Evolutionary conservation across 176 grass and related monocot genomes (phyloP), one percentile per base, ranked within the genome.

Genomic region (Lolium perenne): DNA sequence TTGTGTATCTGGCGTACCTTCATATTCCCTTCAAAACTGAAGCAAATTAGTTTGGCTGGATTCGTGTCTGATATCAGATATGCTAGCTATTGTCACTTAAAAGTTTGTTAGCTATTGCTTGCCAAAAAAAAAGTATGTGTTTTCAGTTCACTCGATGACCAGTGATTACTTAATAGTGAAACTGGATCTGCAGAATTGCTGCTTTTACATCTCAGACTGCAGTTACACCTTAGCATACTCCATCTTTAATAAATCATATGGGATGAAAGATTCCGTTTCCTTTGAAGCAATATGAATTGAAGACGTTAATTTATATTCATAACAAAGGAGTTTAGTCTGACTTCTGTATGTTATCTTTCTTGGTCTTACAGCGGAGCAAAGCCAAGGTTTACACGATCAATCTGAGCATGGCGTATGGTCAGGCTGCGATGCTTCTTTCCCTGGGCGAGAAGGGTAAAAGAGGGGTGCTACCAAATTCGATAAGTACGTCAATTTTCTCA

Each of bases 311-410:
- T 5, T 17, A 17, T 16, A 53, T 83, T 7, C 10, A n/a, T 54
- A 81, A 72, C 17, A 62, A 9, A 53, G 62, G 68, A 72, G 29
- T 21, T 26, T 29, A 53, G 20, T 55, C 78, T 79, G 87, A 63
- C 12, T 56, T 85, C 17, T 64, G 0, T 32, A 41, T 81, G 10
- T 0, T 75, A 46, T 62, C 57, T 74, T 72, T 84, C 3, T 87
- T 89, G 20, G 26, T 82, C 16, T 38, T 50, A 29, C 67, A 98
- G 97, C 62, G 90, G 69, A 89, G 88, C 77, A 95, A 91, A 94
- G 88, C 97, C 23, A 91, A 95, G 57, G 94, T 98, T 10, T 94
- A 98, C 78, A 98, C 97, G 7, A 86, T 98, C 73, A 98, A 98
- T 79, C 79, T 91, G 22, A 95, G 92, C 82, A 87, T 92, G 91